Conservation (phyloP, 2,329 filamentous ascomycete genomes). For the Botryotinia calthae region DNA sequence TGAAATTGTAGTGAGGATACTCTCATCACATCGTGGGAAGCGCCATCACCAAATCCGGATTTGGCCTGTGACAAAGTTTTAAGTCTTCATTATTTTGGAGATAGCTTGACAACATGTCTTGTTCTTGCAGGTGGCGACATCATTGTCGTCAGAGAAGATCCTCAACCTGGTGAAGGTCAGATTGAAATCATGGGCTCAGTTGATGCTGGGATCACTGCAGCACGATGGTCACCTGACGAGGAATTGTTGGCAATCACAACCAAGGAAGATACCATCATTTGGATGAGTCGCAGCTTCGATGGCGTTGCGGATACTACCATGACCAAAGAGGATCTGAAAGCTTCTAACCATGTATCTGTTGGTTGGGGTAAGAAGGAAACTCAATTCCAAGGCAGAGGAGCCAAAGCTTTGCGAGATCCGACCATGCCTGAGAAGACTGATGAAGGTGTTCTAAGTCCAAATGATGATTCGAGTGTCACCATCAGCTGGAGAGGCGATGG, state of each 20-base stretch:
- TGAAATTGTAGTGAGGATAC: conserved; percentile 39
- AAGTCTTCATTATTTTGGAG: conserved; percentile 80
- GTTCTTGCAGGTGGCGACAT: conserved; percentile 91
- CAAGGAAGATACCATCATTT: conserved; percentile 72
- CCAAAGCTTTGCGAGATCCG: conserved; percentile 82
- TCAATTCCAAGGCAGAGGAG: conserved; percentile 91
- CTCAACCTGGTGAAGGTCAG: conserved; percentile 64
- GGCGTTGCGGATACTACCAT: conserved; percentile 73
- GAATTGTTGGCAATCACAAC: conserved; percentile 85
- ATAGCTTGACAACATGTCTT: conserved; percentile 73
- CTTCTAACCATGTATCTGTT: conserved; percentile 92
- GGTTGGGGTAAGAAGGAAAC: conserved; percentile 99
- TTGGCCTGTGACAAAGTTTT: conserved; percentile 73
- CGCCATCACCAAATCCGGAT: conserved; percentile 74
- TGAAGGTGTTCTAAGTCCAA: conserved; percentile 69
- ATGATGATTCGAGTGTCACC: conserved; percentile 68
- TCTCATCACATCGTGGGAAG: conserved; percentile 80
- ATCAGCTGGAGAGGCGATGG: conserved; percentile 96
- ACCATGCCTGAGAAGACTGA: conserved; percentile 93
- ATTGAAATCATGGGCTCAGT: conserved; percentile 96
- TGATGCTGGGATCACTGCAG: conserved; percentile 84
- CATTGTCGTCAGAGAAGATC: conserved; percentile 74
- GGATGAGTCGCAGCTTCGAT: conserved; percentile 93
- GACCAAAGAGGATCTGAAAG: conserved; percentile 71
- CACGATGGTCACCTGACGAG: conserved; percentile 92